Evolutionary conservation across 2,329 filamentous ascomycete species (phyloP).

Genomic region (Cladobotryum protrusum): DNA sequence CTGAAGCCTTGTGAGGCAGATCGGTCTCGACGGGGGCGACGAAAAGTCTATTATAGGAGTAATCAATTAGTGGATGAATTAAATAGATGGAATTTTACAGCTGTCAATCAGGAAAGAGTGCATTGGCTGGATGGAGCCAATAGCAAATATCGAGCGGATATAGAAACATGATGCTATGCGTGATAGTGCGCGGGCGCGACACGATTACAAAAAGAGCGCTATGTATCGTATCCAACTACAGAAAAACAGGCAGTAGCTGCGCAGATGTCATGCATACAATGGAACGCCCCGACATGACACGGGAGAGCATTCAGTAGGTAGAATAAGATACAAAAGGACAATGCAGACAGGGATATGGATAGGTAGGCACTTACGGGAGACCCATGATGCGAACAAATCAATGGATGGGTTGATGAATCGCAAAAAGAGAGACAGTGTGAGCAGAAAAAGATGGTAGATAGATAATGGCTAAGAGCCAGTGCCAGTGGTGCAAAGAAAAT

Average conservation of each 20-base stretch:
- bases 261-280: not conserved
- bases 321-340: not conserved
- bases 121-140: not conserved
- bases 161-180: not conserved
- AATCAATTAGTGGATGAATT: constrained; percentile 1
- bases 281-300: not conserved
- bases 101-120: not conserved
- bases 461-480: not conserved
- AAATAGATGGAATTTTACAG: not conserved
- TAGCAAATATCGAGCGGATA: not conserved
- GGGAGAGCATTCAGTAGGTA: not conserved
- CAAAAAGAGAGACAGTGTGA: not conserved
- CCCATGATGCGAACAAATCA: constrained; percentile 6
- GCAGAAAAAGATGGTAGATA: not conserved
- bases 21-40: constrained; percentile 41
- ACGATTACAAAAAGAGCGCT: not conserved
- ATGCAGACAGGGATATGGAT: not conserved
- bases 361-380: constrained; percentile 10
- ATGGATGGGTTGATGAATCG: not conserved
- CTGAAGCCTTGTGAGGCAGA: constrained; percentile 28
- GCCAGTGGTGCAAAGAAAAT: not conserved
- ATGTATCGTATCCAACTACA: not conserved
- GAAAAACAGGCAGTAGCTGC: not conserved
- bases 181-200: not conserved
- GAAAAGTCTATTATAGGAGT: constrained; percentile 33